Percentiles rank a stretch among this genome's conserved stretches.
These are phyloP conservation scores for Microdochium paspali DNA, from an alignment of 2,329 filamentous ascomycete genomes.

Conservation along the genomic window DNA sequence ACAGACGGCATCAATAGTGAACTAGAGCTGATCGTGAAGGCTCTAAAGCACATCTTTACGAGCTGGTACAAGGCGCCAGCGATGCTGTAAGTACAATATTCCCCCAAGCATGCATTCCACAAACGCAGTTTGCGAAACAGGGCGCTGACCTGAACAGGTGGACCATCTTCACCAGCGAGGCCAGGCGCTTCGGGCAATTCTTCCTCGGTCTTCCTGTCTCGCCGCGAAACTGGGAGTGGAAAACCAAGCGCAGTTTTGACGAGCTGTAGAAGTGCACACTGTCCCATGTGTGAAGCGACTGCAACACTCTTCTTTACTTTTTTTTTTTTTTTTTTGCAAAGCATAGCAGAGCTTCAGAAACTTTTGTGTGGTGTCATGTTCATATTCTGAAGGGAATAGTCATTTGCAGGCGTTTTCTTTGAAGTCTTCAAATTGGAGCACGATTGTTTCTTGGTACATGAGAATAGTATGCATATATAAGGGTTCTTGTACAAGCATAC, in stretches of 20 bases:
- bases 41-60: slow-evolving; percentile 55
- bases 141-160: slow-evolving; percentile 20
- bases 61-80: slow-evolving; percentile 63
- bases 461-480: too few relatives aligned
- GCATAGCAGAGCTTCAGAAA: too few relatives aligned
- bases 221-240: slow-evolving; percentile 33
- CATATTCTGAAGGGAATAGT: too few relatives aligned
- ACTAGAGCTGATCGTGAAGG: slow-evolving; percentile 49
- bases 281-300: not conserved
- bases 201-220: slow-evolving; percentile 44
- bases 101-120: not conserved
- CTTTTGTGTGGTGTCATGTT: too few relatives aligned
- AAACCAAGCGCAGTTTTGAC: slow-evolving; percentile 18
- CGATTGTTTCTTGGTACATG: too few relatives aligned
- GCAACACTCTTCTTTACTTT: not conserved
- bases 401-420: too few relatives aligned
- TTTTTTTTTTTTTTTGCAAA: not conserved
- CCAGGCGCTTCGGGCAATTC: slow-evolving; percentile 35
- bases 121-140: slow-evolving; percentile 1
- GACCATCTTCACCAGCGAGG: slow-evolving; percentile 33
- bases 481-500: not conserved
- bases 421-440: not conserved
- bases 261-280: slow-evolving; percentile 29
- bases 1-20: slow-evolving; percentile 42
- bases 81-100: slow-evolving; percentile 50